These are phyloP conservation scores for Rhodotorula sp. DNA, from an alignment of 1,284 basidiomycete genomes.

Conservation along the genomic window DNA sequence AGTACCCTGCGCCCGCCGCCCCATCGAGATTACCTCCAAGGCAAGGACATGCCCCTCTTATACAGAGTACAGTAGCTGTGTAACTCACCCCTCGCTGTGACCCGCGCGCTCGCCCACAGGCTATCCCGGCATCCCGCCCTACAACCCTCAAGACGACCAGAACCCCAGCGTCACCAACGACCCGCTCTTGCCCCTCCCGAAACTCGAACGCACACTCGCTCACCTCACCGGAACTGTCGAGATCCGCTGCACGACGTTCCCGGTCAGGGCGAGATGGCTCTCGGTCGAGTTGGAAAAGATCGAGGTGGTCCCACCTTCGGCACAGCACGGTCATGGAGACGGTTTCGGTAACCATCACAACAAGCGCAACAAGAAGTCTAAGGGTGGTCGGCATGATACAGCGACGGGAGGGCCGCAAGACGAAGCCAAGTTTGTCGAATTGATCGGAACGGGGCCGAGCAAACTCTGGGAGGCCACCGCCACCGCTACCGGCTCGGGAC, in stretches of 20 bases:
- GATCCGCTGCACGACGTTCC: constrained; percentile 3
- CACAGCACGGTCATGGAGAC: not conserved
- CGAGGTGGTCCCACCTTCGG: constrained; percentile 14
- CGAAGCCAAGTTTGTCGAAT: constrained; percentile 19
- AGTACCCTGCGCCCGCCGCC: constrained; percentile 10
- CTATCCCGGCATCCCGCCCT: constrained; percentile 31
- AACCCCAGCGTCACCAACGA: not conserved
- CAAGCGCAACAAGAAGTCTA: not conserved
- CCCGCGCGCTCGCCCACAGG: not conserved
- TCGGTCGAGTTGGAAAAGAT: constrained; percentile 35
- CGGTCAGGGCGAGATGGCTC: constrained; percentile 18
- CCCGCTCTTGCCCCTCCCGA: constrained; percentile 16
- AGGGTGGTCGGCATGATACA: too few relatives aligned
- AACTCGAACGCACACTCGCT: constrained; percentile 17
- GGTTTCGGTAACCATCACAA: not conserved
- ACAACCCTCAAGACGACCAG: not conserved
- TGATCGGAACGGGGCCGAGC: constrained; percentile 34
- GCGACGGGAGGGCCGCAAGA: not conserved
- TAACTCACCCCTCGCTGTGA: too few relatives aligned
- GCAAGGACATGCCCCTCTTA: too few relatives aligned
- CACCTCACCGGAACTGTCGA: constrained; percentile 21
- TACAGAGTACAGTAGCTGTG: too few relatives aligned
- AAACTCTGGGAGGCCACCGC: constrained; percentile 26
- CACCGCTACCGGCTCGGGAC: not conserved
- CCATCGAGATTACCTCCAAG: constrained; percentile 12